Evolutionary conservation across 805 yeast species (phyloP), one percentile per base, ranked within the genome.

Genomic region (Candida railenensis): DNA sequence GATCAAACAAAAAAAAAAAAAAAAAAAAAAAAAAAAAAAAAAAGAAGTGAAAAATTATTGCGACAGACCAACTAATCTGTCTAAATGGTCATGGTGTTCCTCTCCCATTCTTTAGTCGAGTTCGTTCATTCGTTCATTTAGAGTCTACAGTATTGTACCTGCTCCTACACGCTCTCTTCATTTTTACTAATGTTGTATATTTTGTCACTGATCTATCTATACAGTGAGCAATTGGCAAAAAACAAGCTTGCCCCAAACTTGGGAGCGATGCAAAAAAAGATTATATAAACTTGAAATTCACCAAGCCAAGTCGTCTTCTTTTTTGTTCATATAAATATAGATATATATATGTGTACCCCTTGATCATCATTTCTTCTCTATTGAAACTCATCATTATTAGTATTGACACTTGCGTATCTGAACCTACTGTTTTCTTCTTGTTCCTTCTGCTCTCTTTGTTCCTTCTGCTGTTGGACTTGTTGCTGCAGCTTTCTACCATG

Each of bases 361-460:
- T 34, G 18, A 15, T 12, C 41, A 19, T 37, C 38, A 56, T 42
- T 67, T 58, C n/a, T n/a, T 7, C 30, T 25, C 30, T 25, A 25
- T 56, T 71, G 74, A 56, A 71, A 71, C 58, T 71, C 76, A 59
- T 71, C 77, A 54, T 70, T 70, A 55, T 64, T 67, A 42, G 71
- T 55, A 53, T 65, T 69, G 46, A 72, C 76, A 54, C 67, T 67
- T 53, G 77, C 77, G 53, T 66, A 68, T 57, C 75, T 69, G 61
- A 70, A 72, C 50, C 61, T 66, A 58, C 66, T 70, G 60, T 61
- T 57, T 55, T 70, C 75, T 49, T 56, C 53, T 46, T 56, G 62
- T 16, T 48, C 39, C 39, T 48, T 43, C 51, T 60, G 59, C 53
- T 61, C 55, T 47, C 57, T 61, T 56, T 63, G 63, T 53, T 64